Conservation (phyloP, 768 basidiomycete genomes). For the Leccinum fibrillosum region DNA sequence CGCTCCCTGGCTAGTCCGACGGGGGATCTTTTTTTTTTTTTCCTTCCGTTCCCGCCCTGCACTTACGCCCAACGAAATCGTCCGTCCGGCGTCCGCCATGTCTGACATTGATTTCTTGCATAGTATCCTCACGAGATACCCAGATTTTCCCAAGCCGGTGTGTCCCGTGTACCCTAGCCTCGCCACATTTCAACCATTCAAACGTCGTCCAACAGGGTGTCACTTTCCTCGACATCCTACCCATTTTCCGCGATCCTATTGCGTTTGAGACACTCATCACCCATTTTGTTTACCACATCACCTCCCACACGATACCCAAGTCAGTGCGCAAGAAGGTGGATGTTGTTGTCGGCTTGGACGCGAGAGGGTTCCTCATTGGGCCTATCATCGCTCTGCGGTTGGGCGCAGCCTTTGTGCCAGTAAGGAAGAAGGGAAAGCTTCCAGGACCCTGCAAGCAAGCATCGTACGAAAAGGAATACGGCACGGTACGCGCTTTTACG, state of each 20-base stretch:
- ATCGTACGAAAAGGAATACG: slow-evolving; percentile 91
- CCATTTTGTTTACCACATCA: slow-evolving; percentile 81
- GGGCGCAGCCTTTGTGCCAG: slow-evolving; percentile 93
- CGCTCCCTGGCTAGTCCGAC: neutral
- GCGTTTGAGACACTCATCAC: slow-evolving; percentile 91
- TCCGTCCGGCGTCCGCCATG: slow-evolving; percentile 39
- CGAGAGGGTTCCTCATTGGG: slow-evolving; percentile 92
- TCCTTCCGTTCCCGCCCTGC: neutral
- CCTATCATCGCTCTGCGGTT: slow-evolving; percentile 88
- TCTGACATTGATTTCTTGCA: slow-evolving; percentile 74
- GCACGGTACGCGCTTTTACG: slow-evolving; percentile 54
- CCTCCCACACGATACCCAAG: slow-evolving; percentile 67
- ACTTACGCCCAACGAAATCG: neutral
- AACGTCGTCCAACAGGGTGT: slow-evolving; percentile 58
- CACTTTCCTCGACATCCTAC: slow-evolving; percentile 92
- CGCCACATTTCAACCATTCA: neutral
- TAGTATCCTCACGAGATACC: slow-evolving; percentile 54
- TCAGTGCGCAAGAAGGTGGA: slow-evolving; percentile 71
- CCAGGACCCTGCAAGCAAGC: slow-evolving; percentile 78
- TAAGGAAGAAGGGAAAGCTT: slow-evolving; percentile 92
- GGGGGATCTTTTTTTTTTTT: neutral
- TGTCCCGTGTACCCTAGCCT: neutral
- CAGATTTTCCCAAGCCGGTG: slow-evolving; percentile 92
- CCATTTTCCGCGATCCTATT: slow-evolving; percentile 80
- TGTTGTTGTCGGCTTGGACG: slow-evolving; percentile 92